phyloP scores from a whole-genome alignment of 352 stramenopile genomes.

The Phytophthora pisi region DNA sequence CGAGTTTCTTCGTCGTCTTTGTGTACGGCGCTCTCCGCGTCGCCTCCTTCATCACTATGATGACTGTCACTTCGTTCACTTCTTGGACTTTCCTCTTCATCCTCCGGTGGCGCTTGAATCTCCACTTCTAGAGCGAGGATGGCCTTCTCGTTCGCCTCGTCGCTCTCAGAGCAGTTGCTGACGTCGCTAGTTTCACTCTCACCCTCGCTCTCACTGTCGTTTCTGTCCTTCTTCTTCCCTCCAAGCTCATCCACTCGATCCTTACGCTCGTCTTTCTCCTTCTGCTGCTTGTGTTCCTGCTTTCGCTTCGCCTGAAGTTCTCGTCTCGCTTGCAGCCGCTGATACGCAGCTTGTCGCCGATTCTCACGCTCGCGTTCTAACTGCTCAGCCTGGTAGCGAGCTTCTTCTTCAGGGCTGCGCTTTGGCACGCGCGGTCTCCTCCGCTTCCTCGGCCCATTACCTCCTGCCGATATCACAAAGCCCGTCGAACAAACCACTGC shows the following conservation, averaged over 20 bases:
- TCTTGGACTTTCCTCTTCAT: conserved; percentile 4
- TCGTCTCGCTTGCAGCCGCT: conserved; percentile 63
- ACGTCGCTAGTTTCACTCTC: conserved; percentile 68
- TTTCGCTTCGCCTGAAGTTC: conserved; percentile 58
- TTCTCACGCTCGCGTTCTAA: conserved; percentile 57
- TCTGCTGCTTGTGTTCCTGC: conserved; percentile 29
- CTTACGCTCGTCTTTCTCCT: conserved; percentile 9
- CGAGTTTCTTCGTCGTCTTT: not conserved
- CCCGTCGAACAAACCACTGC: conserved; percentile 7
- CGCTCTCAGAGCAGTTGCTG: conserved; percentile 70
- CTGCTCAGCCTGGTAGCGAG: conserved; percentile 18
- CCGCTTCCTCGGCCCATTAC: conserved; percentile 38
- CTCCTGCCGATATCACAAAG: conserved; percentile 57
- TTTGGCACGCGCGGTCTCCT: conserved; percentile 35
- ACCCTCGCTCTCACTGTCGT: conserved; percentile 25
- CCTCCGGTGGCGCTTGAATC: conserved; percentile 5
- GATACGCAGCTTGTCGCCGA: conserved; percentile 57
- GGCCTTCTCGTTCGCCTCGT: conserved; percentile 57
- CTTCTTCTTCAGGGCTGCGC: conserved; percentile 35
- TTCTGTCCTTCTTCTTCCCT: not conserved
- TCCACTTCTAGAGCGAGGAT: conserved; percentile 57
- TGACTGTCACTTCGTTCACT: conserved; percentile 5
- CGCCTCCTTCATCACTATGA: not conserved
- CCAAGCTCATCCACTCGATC: not conserved
- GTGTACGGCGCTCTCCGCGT: not conserved